Evolutionary conservation across 768 basidiomycete genomes (phyloP).

Genomic region (Suillus spraguei): DNA sequence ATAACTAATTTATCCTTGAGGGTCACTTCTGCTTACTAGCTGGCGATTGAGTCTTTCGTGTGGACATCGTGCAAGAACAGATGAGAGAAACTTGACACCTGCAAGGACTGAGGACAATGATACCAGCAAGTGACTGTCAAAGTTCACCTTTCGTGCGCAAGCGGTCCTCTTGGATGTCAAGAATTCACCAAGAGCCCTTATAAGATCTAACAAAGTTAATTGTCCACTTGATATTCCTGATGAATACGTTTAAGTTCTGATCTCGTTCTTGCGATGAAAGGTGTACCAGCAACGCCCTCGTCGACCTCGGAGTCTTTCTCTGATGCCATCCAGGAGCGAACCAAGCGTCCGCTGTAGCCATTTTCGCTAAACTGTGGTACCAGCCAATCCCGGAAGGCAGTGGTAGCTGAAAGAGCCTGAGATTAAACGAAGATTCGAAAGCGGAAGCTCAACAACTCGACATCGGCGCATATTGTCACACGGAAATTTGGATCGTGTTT

Average conservation of each 20-base stretch:
- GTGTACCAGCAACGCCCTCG: constrained; percentile 61
- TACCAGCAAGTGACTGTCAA: constrained; percentile 5
- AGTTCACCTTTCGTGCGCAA: constrained; percentile 75
- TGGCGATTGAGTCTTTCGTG: constrained; percentile 71
- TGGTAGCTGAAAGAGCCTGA: neutral
- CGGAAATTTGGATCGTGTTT: neutral
- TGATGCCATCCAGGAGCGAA: constrained; percentile 75
- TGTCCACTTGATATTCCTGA: constrained; percentile 57
- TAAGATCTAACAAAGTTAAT: constrained; percentile 70
- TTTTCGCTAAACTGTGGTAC: constrained; percentile 16
- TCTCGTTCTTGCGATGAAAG: constrained; percentile 23
- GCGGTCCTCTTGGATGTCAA: constrained; percentile 81
- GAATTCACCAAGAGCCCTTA: constrained; percentile 86
- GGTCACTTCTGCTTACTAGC: constrained; percentile 57
- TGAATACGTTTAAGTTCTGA: constrained; percentile 33
- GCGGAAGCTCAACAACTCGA: constrained; percentile 4
- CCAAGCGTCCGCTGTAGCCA: constrained; percentile 53
- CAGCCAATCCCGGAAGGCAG: neutral
- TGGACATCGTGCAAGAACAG: constrained; percentile 64
- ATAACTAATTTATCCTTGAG: constrained; percentile 10
- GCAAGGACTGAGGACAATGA: constrained; percentile 13
- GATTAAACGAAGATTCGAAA: too few species aligned
- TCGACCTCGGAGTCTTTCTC: constrained; percentile 61
- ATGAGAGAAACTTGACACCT: constrained; percentile 88
- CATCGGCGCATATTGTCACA: constrained; percentile 12